phyloP scores from a whole-genome alignment of 345 rosid species.

The Hypericum androsaemum region DNA sequence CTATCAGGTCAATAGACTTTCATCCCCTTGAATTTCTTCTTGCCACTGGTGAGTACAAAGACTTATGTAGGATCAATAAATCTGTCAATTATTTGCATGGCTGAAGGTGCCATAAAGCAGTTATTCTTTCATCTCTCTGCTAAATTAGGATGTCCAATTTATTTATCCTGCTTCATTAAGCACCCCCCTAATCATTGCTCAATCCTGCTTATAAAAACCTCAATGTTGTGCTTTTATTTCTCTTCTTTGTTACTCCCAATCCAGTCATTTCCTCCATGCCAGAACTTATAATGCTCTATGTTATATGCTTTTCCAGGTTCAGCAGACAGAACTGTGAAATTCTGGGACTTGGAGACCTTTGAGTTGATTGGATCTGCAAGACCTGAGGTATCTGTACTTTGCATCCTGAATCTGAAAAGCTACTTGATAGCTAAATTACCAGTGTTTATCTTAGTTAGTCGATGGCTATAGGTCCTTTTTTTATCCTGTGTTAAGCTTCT shows the following conservation, averaged over 20 bases:
- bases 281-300: neutral
- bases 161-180: neutral
- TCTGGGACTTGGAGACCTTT: slow-evolving; percentile 98
- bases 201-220: too few relatives aligned
- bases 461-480: too few relatives aligned
- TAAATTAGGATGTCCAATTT: neutral
- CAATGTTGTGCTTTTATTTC: neutral
- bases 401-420: slow-evolving; percentile 5
- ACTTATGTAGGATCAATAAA: slow-evolving; percentile 1
- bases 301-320: slow-evolving; percentile 50
- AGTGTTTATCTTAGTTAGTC: too few relatives aligned
- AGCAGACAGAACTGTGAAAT: slow-evolving; percentile 89
- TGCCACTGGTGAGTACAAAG: slow-evolving; percentile 60
- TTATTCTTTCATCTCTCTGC: neutral
- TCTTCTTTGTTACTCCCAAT: neutral
- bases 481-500: too few relatives aligned
- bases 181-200: too few relatives aligned
- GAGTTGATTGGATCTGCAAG: slow-evolving; percentile 87
- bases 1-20: slow-evolving; percentile 71
- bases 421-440: too few relatives aligned
- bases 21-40: slow-evolving; percentile 96
- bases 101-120: neutral
- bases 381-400: slow-evolving; percentile 63
- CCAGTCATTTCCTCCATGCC: too few relatives aligned
- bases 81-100: neutral